phyloP scores from a whole-genome alignment of 1,139 yeast genomes.

The Yamadazyma dendronema region DNA sequence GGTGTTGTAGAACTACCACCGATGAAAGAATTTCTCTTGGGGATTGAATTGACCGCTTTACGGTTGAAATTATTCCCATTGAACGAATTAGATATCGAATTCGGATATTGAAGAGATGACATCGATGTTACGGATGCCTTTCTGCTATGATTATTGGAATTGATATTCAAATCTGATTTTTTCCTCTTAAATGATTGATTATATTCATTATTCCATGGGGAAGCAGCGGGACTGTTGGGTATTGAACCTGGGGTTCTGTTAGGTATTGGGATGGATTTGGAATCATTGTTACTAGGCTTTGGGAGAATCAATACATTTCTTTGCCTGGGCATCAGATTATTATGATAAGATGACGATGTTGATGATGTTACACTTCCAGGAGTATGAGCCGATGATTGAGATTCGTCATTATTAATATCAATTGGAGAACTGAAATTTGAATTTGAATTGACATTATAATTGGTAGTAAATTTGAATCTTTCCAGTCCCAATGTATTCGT shows the following conservation, averaged over 20 bases:
- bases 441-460: slow-evolving; percentile 9
- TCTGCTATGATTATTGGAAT: slow-evolving; percentile 6
- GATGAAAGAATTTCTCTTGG: slow-evolving; percentile 20
- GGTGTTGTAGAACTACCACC: not conserved
- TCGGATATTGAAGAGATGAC: slow-evolving; percentile 13
- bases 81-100: slow-evolving; percentile 12
- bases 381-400: too few relatives aligned
- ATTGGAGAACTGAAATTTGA: slow-evolving; percentile 11
- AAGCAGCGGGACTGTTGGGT: slow-evolving; percentile 19
- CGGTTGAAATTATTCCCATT: slow-evolving; percentile 11
- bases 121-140: slow-evolving; percentile 16
- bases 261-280: slow-evolving; percentile 29
- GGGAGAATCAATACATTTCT: slow-evolving; percentile 46
- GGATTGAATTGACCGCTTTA: slow-evolving; percentile 13
- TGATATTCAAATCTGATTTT: slow-evolving; percentile 34
- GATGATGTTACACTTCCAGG: slow-evolving; percentile 10
- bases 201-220: slow-evolving; percentile 23
- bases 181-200: slow-evolving; percentile 43
- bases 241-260: slow-evolving; percentile 13
- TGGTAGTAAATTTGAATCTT: slow-evolving; percentile 3
- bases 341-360: slow-evolving; percentile 4
- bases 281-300: slow-evolving; percentile 26
- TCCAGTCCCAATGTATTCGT: slow-evolving; percentile 2
- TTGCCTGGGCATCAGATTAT: slow-evolving; percentile 18
- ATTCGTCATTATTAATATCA: slow-evolving; percentile 11